Base-by-base conservation (phyloP, 2,329 filamentous ascomycete genomes). In the Arthrobotrys musiformis region DNA sequence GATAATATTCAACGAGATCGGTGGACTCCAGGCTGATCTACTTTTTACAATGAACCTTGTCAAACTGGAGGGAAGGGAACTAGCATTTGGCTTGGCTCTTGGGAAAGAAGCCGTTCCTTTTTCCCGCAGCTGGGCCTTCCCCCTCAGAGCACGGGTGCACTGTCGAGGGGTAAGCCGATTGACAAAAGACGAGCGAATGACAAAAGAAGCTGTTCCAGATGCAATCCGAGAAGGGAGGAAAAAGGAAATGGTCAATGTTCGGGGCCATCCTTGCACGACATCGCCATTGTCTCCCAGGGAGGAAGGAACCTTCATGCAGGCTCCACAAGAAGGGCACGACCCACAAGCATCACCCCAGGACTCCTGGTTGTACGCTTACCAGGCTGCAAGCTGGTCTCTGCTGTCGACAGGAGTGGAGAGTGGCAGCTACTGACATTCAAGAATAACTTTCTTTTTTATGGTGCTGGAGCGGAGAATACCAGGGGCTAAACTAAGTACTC, bases 81-180 rank as follows among this genome's bases (percentile, higher is more conserved):
- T 52, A 58, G 62, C 48, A n/a, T 37, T 58, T 64, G 64, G 63
- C 70, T 75, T 75, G 70, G 70, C 70, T 68, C 70, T 61, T 74
- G 70, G 69, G 70, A 75, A 75, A 75, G 70, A 44, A 75, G 70
- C 70, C 70, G 70, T 75, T 75, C 70, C 70, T 75, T 75, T 75
- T 75, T 75, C 63, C 70, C 70, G 70, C 70, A 63, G 48, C 70
- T 75, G 56, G 70, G 70, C 30, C 70, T 75, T 54, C 52, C 54
- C 50, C 50, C 70, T 56, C 37, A 54, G 70, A 63, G 70, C 63
- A 75, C 70, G 70, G 70, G 70, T 75, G 62, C 70, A 62, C 60
- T 40, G 54, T 74, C 70, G 70, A 74, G 70, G 62, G 70, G 70
- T 74, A 74, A 74, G 70, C 70, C 60, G 70, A 68, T 68, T 67